Conservation (phyloP, 2,329 filamentous ascomycete genomes). For the Arthrocladium fulminans region DNA sequence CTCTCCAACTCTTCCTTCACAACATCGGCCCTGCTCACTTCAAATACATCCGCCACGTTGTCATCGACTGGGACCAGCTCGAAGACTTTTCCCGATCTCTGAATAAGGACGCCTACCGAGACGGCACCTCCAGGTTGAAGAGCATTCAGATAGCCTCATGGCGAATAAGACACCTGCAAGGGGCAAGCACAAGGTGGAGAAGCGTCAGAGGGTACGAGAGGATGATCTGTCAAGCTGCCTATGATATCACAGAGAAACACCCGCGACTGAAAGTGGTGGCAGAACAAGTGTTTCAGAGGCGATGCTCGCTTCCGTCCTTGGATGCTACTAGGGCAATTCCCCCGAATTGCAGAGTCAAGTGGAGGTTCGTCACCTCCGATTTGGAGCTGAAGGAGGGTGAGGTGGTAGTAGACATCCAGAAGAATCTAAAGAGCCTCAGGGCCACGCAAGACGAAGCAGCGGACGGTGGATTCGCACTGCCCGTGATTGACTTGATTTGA, state of each 20-base stretch:
- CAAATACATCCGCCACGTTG: constrained; percentile 9
- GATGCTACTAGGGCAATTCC: background rate
- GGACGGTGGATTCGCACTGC: background rate
- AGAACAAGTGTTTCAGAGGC: constrained; percentile 1
- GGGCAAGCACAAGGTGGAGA: constrained; percentile 3
- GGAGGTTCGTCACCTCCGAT: background rate
- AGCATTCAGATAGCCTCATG: constrained; percentile 1
- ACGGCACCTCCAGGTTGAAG: constrained; percentile 3
- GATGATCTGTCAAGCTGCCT: constrained; percentile 10
- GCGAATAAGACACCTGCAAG: constrained; percentile 3
- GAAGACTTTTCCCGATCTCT: constrained; percentile 12
- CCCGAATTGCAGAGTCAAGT: background rate
- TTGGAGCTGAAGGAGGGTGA: background rate
- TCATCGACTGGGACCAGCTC: constrained; percentile 13
- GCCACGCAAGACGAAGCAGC: constrained; percentile 3
- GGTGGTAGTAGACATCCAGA: background rate
- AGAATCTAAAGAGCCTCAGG: background rate
- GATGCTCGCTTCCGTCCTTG: background rate
- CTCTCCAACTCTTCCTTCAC: constrained; percentile 3
- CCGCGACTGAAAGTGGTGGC: constrained; percentile 6
- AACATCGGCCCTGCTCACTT: constrained; percentile 7
- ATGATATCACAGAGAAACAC: constrained; percentile 11
- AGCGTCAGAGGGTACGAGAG: constrained; percentile 10
- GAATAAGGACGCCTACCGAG: constrained; percentile 2
- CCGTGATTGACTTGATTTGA: constrained; percentile 1